Base-by-base conservation (phyloP, 768 basidiomycete species). In the Lyophyllum shimeji region DNA sequence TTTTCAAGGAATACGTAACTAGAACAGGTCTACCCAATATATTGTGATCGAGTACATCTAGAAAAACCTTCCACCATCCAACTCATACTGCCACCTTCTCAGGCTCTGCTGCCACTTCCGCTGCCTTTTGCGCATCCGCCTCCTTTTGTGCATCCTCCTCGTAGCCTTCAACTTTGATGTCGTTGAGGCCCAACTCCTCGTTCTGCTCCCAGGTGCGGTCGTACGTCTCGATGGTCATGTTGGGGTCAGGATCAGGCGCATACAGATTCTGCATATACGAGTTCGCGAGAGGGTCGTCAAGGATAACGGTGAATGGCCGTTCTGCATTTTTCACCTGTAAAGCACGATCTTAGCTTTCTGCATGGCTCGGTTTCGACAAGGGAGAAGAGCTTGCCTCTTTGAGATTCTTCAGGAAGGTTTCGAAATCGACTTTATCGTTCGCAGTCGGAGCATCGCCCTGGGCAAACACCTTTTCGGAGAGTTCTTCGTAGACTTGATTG, bases 201-300 rank as follows among this genome's bases (percentile, higher is more conserved):
- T 99, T 95, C 76, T 99, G 94, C 43, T 93, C 83, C 76, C 82
- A 90, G 3, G 85, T 84, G 47, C 97, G 79, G 39, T 95, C 90
- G 65, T 98, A 99, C 53, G 71, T 67, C 67, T 89, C 91, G 50
- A 90, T 81, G 27, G 70, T 77, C 90, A 99, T 93, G 65, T 95
- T 94, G 1, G 96, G 96, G 67, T 98, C 96, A 0, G 91, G 86
- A 67, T 99, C 96, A 3, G 97, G 97, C 0, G 97, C 96, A 67
- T 96, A 98, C n/a, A 95, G 64, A 69, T 94, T 97, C 69, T 99
- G 97, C 44, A 99, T 76, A 67, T 98, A 95, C 2, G 93, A 95
- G 70, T 98, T 98, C 13, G 93, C 88, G 18, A 98, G 77, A 2
- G 97, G 97, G 67, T 98, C 96, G 65, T 98, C 96, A 9, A 99